A percentile compares a stretch with the other conserved stretches of the same genome.
These are phyloP conservation scores for Haematococcus sp. DNA, from an alignment of 139 green algal genomes.

Conservation along the genomic window DNA sequence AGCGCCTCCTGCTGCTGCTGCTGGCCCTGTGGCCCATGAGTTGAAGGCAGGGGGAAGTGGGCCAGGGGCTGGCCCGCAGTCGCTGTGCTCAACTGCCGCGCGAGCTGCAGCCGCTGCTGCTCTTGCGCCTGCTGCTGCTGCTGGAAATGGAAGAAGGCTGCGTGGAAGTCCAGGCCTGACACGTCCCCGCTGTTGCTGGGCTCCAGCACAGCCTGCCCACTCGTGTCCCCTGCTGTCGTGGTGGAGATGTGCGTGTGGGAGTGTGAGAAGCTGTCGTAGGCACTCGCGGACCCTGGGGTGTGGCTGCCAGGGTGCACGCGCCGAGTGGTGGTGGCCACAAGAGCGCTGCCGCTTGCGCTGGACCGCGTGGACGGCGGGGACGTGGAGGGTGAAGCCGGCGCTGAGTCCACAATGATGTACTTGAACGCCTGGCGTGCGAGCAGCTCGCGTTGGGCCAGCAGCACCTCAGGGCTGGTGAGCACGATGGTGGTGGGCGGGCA, in stretches of 20 bases:
- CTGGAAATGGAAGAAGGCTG: not conserved
- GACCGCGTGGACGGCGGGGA: not conserved
- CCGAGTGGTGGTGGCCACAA: not conserved
- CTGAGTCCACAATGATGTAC: conserved; percentile 8
- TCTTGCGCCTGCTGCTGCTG: conserved; percentile 9
- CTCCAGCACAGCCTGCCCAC: too few relatives aligned
- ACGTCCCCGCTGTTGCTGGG: not conserved
- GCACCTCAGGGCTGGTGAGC: not conserved
- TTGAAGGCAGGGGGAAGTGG: not conserved
- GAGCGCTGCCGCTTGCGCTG: not conserved
- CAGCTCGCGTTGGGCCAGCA: not conserved
- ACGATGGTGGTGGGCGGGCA: not conserved
- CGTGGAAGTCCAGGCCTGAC: too few relatives aligned
- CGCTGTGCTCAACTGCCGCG: not conserved
- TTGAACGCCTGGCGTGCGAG: conserved; percentile 4
- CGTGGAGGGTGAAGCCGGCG: not conserved
- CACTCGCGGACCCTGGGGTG: not conserved
- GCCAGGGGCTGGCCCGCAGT: not conserved
- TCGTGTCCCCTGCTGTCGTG: conserved; percentile 7
- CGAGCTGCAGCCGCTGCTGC: conserved; percentile 4
- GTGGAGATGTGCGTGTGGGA: not conserved
- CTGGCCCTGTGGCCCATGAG: not conserved
- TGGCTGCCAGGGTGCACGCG: not conserved
- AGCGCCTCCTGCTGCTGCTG: not conserved
- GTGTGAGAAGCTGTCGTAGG: not conserved